Evolutionary conservation across 2,329 filamentous ascomycete species (phyloP).

Genomic region (Colletotrichum eremochloae): DNA sequence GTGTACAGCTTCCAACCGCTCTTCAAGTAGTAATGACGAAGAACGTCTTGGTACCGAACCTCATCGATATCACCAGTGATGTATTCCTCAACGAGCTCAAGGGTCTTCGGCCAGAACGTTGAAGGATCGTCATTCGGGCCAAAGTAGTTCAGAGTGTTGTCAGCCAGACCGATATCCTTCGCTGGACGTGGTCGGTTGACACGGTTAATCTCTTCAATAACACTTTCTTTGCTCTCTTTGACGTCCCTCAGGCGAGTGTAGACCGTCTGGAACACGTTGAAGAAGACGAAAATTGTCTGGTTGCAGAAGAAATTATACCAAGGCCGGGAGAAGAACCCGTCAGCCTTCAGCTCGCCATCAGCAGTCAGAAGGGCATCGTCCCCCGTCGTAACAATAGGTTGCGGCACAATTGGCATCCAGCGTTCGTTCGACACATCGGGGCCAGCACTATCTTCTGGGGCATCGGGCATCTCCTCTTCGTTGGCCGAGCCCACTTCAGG

Average conservation of each 20-base stretch:
- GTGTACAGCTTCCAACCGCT: constrained; percentile 95
- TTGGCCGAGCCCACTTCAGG: constrained; percentile 84
- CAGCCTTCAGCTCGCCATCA: constrained; percentile 76
- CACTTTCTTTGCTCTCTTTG: constrained; percentile 82
- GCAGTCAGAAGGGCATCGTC: constrained; percentile 69
- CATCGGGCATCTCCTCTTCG: constrained; percentile 81
- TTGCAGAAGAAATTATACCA: constrained; percentile 94
- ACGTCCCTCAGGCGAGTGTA: constrained; percentile 87
- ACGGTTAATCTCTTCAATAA: constrained; percentile 79
- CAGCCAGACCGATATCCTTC: constrained; percentile 84
- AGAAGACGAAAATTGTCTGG: constrained; percentile 92
- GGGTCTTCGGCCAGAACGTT: constrained; percentile 87
- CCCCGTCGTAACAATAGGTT: constrained; percentile 65
- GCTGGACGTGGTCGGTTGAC: constrained; percentile 84
- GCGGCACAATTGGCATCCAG: constrained; percentile 74
- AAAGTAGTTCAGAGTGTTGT: constrained; percentile 85
- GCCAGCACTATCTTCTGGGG: constrained; percentile 67
- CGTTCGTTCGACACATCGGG: constrained; percentile 75
- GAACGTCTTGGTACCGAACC: constrained; percentile 86
- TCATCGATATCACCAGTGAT: constrained; percentile 87
- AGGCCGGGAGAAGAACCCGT: constrained; percentile 84
- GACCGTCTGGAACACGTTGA: constrained; percentile 91
- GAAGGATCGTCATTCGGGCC: constrained; percentile 69
- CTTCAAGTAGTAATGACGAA: constrained; percentile 91
- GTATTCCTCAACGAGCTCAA: constrained; percentile 88